Evolutionary conservation across 2,329 filamentous ascomycete species (phyloP), one percentile per base, ranked within the genome.

Genomic region (Microdochium nivale): DNA sequence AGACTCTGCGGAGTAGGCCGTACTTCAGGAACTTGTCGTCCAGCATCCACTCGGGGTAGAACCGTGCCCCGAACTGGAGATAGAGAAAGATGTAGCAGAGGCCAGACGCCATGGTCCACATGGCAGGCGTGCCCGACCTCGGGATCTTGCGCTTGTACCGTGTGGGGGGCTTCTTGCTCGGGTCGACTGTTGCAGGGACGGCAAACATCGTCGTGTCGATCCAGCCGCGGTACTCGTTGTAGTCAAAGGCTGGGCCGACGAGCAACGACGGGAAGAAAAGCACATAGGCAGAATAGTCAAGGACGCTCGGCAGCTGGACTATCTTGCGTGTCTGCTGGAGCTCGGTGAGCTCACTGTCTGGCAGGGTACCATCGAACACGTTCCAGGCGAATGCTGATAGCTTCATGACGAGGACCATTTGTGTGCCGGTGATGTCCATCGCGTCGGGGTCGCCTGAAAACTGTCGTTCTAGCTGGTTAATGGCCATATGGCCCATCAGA

Each of bases 371-470:
- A 67, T 99, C 94, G 62, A 94, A 90, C 9, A 97, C 86, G 65
- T 97, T 97, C 94, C 94, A 99, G 72, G 90, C 95, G 65, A 99
- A 99, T 4, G 92, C 88, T 23, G 85, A 90, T 33, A 99, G 81
- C 70, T 99, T 99, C 90, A 99, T 99, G 56, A 97, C 86, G 60
- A 97, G 72, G 32, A 99, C 94, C 94, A 99, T 99, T 69, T 99
- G 94, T 1, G 92, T 90, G 40, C 87, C 91, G 0, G 92, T 96
- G 59, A 99, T 91, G 66, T 99, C 94, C 53, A 96, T 77, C 1
- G 73, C 70, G 37, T 80, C 76, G 0, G 88, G 81, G 55, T 82
- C 77, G 59, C 87, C 77, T 37, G 79, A 72, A 37, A 84, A 80
- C 68, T 95, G 90, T 37, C 95, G 87, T 53, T 81, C 74, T 55